Percentiles rank a stretch among this genome's conserved stretches.
These are phyloP conservation scores for Phialocephala sp. DNA, from an alignment of 2,329 filamentous ascomycete genomes.

Conservation along the genomic window DNA sequence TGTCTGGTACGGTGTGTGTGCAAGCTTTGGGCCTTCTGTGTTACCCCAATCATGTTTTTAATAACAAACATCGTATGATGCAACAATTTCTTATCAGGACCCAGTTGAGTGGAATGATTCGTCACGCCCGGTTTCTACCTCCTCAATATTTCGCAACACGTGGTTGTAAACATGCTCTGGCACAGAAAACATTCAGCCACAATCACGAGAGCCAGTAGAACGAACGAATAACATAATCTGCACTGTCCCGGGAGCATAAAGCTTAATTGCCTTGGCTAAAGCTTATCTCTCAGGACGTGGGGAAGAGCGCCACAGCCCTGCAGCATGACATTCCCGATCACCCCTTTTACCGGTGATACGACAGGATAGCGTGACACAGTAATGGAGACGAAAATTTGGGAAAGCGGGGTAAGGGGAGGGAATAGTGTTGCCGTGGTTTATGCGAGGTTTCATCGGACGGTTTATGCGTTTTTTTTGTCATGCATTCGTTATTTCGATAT, in stretches of 20 bases:
- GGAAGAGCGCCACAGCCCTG: not conserved
- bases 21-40: no score
- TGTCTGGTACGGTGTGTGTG: no score
- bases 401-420: no score
- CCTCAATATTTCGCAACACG: no score
- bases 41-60: not conserved
- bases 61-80: not conserved
- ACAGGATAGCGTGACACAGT: not conserved
- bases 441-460: no score
- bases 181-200: not conserved
- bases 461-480: no score
- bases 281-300: not conserved
- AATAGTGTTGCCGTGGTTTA: no score
- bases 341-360: not conserved
- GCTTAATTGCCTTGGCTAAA: conserved; percentile 1
- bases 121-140: not conserved
- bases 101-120: not conserved
- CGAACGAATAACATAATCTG: not conserved
- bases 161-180: not conserved
- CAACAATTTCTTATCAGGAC: no score
- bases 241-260: not conserved
- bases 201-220: not conserved
- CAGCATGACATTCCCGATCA: not conserved
- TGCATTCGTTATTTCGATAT: no score
- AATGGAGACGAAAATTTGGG: not conserved